Evolutionary conservation across 2,329 filamentous ascomycete genomes (phyloP).

Genomic region (Paracorniculantispora psalliotae): DNA sequence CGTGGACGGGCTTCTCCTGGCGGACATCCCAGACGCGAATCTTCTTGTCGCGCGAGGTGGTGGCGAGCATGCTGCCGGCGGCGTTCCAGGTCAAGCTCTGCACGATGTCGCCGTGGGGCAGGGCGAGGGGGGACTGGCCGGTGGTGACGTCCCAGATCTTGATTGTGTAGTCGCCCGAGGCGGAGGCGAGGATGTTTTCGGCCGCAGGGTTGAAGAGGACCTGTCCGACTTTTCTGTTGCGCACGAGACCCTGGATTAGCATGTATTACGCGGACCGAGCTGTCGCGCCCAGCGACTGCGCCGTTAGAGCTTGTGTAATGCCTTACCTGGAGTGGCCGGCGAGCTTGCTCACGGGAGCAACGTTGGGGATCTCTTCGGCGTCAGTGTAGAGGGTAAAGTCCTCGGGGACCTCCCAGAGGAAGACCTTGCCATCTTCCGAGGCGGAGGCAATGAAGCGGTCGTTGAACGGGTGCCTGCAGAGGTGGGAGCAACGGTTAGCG

Average conservation of each 20-base stretch:
- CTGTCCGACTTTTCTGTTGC: slow-evolving; percentile 87
- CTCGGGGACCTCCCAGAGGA: slow-evolving; percentile 91
- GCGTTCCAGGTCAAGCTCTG: slow-evolving; percentile 96
- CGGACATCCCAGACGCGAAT: slow-evolving; percentile 95
- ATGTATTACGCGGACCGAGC: not conserved
- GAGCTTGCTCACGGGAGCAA: slow-evolving; percentile 75
- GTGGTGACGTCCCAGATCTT: slow-evolving; percentile 93
- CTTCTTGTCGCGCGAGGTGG: slow-evolving; percentile 97
- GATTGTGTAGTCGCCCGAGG: slow-evolving; percentile 89
- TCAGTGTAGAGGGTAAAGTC: slow-evolving; percentile 81
- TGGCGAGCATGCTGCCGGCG: slow-evolving; percentile 78
- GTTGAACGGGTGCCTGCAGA: slow-evolving; percentile 84
- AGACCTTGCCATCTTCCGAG: slow-evolving; percentile 95
- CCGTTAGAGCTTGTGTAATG: not conserved
- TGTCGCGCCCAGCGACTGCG: not conserved
- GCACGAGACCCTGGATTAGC: slow-evolving; percentile 21
- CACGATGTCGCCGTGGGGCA: slow-evolving; percentile 87
- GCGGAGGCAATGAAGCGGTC: slow-evolving; percentile 88
- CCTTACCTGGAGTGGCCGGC: slow-evolving; percentile 76
- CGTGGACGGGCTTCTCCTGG: slow-evolving; percentile 82
- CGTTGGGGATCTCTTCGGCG: slow-evolving; percentile 75
- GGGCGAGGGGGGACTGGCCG: slow-evolving; percentile 65
- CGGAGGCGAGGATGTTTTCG: slow-evolving; percentile 90
- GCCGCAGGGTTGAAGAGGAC: slow-evolving; percentile 96
- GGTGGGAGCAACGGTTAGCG: not conserved